These are phyloP conservation scores for Suhomyces wounanorum DNA, from an alignment of 1,139 yeast genomes.

Conservation along the genomic window DNA sequence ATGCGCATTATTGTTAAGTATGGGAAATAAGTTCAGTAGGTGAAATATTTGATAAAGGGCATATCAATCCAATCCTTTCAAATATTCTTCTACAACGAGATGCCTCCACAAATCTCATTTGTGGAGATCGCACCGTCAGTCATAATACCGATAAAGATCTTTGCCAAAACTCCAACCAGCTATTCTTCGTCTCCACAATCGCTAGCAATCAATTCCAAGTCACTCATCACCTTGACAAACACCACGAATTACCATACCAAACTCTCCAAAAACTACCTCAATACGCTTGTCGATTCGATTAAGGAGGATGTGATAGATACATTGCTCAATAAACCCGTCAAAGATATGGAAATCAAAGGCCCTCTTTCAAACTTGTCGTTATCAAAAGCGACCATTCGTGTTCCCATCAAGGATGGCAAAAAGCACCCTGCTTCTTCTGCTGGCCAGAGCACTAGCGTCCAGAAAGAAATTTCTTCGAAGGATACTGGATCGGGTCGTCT, in stretches of 20 bases:
- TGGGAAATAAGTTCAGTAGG: background rate
- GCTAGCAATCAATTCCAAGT: conserved; percentile 20
- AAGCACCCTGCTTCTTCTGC: background rate
- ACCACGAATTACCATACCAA: conserved; percentile 18
- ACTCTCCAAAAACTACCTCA: conserved; percentile 19
- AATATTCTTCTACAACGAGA: background rate
- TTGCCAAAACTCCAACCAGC: conserved; percentile 13
- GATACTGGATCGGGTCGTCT: background rate
- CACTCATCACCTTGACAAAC: conserved; percentile 20
- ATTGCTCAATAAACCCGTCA: conserved; percentile 12
- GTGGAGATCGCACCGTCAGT: conserved; percentile 12
- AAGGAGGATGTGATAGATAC: conserved; percentile 10
- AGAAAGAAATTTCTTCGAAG: background rate
- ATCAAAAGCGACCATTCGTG: conserved; percentile 3
- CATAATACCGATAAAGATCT: conserved; percentile 19
- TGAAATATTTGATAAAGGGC: too few relatives aligned
- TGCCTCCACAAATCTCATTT: conserved; percentile 23
- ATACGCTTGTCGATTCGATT: conserved; percentile 15
- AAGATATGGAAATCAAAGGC: conserved; percentile 9
- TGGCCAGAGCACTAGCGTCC: background rate
- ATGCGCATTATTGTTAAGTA: background rate
- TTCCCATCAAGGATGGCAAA: conserved; percentile 1
- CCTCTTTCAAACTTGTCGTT: conserved; percentile 3
- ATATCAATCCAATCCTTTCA: too few relatives aligned
- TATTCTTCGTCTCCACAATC: conserved; percentile 7